Evolutionary conservation across 805 yeast genomes (phyloP), one percentile per base, ranked within the genome.

Genomic region (Candida manassasensis): DNA sequence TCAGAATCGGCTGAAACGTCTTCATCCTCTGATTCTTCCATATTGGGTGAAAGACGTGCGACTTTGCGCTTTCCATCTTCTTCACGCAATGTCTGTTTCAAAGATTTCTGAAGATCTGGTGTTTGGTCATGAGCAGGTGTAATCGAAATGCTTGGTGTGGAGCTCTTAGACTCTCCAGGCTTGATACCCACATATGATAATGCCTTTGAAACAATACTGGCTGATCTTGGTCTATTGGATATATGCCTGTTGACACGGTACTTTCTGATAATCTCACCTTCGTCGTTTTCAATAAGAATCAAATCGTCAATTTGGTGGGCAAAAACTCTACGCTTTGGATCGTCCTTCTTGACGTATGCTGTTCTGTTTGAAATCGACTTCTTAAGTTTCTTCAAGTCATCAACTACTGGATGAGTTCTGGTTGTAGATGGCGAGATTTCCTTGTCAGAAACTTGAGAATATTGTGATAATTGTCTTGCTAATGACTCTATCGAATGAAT

Each of bases 251-350:
- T 84, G 35, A 89, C 79, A 48, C 67, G 73, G 59, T 88, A 90
- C 35, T 95, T 71, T 51, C 96, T 78, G 30, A 93, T 67, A 37
- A 93, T 77, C 48, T 90, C 97, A 44, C 97, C 98, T 9, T 89
- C 95, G 29, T 77, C 85, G 50, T 88, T 84, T 57, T 90, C 98
- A 38, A 93, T 81, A 39, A 87, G 71, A 36, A 93, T 74, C 40
- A 79, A 69, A 49, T 86, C 79, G 52, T 81, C 93, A 27, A 85
- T 69, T 57, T 82, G 84, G 57, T 80, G 90, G 1, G 96, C 97
- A 58, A 64, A 77, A 47, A 63, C 79, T 53, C 61, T 59, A 15
- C 52, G 63, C 24, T 43, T 46, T 2, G 60, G 57, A 39, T 58
- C 63, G 19, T 42, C 40, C 42, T 59, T 63, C 21, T 46, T 55